phyloP scores from a whole-genome alignment of 345 rosid species.

The Firmiana major region DNA sequence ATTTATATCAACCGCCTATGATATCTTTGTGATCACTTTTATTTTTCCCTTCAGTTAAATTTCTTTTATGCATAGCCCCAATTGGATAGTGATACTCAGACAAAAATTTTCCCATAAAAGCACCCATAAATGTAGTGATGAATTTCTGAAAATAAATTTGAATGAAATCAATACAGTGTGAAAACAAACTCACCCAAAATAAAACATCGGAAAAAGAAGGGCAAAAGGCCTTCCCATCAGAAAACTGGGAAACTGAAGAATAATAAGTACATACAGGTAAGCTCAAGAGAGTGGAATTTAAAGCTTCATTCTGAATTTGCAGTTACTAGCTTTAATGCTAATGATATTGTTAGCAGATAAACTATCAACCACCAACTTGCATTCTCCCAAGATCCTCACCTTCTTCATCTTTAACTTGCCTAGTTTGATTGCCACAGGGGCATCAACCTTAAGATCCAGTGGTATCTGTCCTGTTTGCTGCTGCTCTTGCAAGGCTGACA shows the following conservation, averaged over 20 bases:
- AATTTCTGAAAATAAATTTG: background rate
- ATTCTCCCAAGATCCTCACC: constrained; percentile 58
- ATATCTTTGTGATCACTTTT: background rate
- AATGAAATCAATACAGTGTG: background rate
- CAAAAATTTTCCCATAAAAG: background rate
- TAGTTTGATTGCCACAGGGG: constrained; percentile 65
- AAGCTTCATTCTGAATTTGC: constrained; percentile 60
- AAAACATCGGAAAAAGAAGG: background rate
- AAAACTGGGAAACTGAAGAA: background rate
- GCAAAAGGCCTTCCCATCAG: background rate
- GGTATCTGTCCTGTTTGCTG: constrained; percentile 85
- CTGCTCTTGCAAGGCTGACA: constrained; percentile 74
- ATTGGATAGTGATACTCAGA: background rate
- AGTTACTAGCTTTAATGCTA: constrained; percentile 71
- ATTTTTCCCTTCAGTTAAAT: background rate
- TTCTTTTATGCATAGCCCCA: background rate
- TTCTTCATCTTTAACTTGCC: constrained; percentile 68
- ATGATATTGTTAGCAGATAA: constrained; percentile 50
- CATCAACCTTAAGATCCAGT: constrained; percentile 58
- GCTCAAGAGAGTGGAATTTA: constrained; percentile 22
- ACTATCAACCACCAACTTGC: constrained; percentile 71
- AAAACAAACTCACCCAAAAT: background rate
- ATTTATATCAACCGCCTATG: no score
- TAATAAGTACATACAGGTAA: background rate
- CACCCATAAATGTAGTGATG: background rate